Evolutionary conservation across 164 flowering plant genomes (phyloP), one percentile per base, ranked within the genome.

Genomic region (Chloranthus sessilifolius): DNA sequence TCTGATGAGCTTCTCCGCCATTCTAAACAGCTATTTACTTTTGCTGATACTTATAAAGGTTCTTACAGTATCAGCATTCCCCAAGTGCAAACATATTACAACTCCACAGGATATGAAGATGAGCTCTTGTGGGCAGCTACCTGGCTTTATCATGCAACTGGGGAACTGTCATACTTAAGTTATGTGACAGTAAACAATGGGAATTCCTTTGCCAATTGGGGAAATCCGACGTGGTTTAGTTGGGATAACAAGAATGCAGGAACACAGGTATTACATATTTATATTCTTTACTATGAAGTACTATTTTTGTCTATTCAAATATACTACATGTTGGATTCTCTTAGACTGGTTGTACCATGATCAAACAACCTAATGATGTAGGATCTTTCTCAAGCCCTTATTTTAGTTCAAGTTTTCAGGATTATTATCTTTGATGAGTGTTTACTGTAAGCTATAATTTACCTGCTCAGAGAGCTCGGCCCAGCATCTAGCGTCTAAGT

Each of bases 111-210:
- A 38, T 94, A 71, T 68, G 79, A 71, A 21, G 97, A 94, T 60
- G 97, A 94, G 72, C 95, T 94, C 52, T 62, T 87, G 64, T 94
- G 97, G 96, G 97, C 99, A 22, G 95, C 99, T 46, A 55, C 79
- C 47, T 94, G 97, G 99, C 80, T 94, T 23, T 94, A 81, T 60
- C 96, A 89, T 70, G 97, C 99, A 25, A 94, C 96, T 20, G 73
- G 72, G 47, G 85, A 89, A 39, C 38, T 67, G 33, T 47, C 88
- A 17, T 89, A 82, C 55, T 68, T 86, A 30, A 60, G 74, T 0
- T 87, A 69, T 64, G 95, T 74, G 38, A 70, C 81, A 3, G 79
- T 64, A 4, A 16, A 78, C 39, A 70, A 84, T 64, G 96, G 88
- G n/a, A 60, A 83, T 10, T 47, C 23, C 1, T 87, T 63, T 71